A percentile compares a stretch with the other conserved stretches of the same genome.
Conservation (phyloP, 768 basidiomycete genomes). For the Ramaria sp. region DNA sequence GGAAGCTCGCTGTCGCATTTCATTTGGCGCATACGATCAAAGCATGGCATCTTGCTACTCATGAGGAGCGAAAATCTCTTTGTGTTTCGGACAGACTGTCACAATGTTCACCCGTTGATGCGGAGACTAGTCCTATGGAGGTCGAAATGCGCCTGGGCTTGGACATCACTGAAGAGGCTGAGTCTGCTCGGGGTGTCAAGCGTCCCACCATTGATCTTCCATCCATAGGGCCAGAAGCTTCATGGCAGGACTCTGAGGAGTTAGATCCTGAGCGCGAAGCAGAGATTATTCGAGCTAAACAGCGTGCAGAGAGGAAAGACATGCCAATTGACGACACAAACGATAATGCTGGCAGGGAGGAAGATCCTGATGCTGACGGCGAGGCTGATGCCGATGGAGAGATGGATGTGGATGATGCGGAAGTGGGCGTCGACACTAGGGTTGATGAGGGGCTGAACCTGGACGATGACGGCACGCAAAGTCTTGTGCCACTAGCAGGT, state of each 20-base stretch:
- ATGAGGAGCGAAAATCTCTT: constrained; percentile 48
- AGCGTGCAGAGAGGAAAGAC: constrained; percentile 2
- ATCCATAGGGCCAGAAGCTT: neutral
- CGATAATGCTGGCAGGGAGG: constrained; percentile 12
- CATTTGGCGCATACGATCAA: constrained; percentile 72
- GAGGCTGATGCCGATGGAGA: constrained; percentile 27
- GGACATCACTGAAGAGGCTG: constrained; percentile 16
- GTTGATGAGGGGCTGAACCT: constrained; percentile 18
- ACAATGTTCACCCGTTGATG: neutral
- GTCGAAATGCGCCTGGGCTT: constrained; percentile 8
- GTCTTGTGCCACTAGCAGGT: constrained; percentile 2
- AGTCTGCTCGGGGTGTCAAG: neutral
- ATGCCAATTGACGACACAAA: constrained; percentile 1
- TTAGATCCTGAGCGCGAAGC: constrained; percentile 3
- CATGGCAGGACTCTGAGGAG: neutral
- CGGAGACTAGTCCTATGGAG: neutral
- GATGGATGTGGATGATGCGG: constrained; percentile 21
- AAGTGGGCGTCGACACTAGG: neutral
- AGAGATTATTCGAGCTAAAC: neutral
- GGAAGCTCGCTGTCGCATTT: constrained; percentile 83
- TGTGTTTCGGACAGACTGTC: constrained; percentile 26
- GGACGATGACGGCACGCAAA: constrained; percentile 13
- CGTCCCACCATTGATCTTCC: neutral
- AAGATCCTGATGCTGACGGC: constrained; percentile 38
- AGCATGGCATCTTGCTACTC: constrained; percentile 73